Evolutionary conservation across 2,329 filamentous ascomycete genomes (phyloP), one percentile per base, ranked within the genome.

Genomic region (Chlorencoelia australis): DNA sequence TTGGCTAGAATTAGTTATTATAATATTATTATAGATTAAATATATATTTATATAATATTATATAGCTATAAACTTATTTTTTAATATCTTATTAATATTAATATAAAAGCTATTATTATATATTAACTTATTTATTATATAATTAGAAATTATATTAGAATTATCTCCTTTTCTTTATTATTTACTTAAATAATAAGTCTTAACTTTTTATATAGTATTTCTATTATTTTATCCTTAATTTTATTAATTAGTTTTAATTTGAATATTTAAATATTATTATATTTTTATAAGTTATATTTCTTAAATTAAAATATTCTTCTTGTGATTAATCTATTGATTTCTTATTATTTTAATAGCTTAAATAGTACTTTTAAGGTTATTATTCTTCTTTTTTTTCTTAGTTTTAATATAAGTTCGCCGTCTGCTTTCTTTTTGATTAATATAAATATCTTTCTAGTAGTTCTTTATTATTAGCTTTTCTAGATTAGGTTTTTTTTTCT

Each of bases 81-180:
- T 25, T 25, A 25, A 24, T 25, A 25, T 25, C 13, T 3, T 10
- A 7, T 25, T 25, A 25, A 25, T 13, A 3, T 10, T 10, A 25
- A 25, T 10, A 7, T 24, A 31, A 40, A 9, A 26, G 15, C 35
- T 9, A 40, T 11, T 24, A 36, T 32, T 8, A 36, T 4, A 9
- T 33, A n/a, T 24, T 40, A 16, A 33, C 24, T 40, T 19, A 30
- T n/a, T 15, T 21, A 17, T 22, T 40, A 28, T n/a, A 36, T 40
- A 2, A 18, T 40, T 20, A 20, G 33, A 3, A 28, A 36, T 30
- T 36, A n/a, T 2, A 30, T 41, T 11, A 41, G 15, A n/a, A 41
- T 31, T 10, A 19, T 2, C 4, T 25, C 15, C 17, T 41, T 41
- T 18, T 22, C 35, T 25, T 19, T 30, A 27, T 41, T 22, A 13